Base-by-base conservation (phyloP, 257 asterid species). In the Petunia secreta region DNA sequence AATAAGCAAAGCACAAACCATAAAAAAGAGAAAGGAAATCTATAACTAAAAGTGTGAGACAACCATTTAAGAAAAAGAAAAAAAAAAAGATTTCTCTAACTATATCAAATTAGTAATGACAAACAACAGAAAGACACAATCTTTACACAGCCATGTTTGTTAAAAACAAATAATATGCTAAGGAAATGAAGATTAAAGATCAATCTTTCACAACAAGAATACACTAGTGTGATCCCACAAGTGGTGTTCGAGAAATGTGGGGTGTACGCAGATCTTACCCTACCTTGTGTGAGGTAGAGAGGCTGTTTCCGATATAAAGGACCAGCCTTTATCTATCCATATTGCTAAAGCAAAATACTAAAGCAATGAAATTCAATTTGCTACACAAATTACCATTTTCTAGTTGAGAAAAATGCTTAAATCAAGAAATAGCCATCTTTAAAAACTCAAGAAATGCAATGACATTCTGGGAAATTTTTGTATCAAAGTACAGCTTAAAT, bases 261-360 rank as follows among this genome's bases (percentile, higher is more conserved):
- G 25, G 25, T 25, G 25, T 25, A 25, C 25, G 25, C 25, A 25
- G 25, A 25, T 25, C 25, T 25, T 25, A 25, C 25, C 25, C 25
- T 25, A 25, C 25, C 25, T 25, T 25, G 25, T 25, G 25, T 25
- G 25, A 25, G 25, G 0, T 25, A 25, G 25, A 25, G 25, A 25
- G 25, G 25, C 25, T 25, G 25, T 25, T 25, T 25, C 0, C 25
- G 25, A 25, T 25, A 25, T 25, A 8, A 68, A 44, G 75, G 1
- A 68, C 39, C 9, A 16, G 44, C 57, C 57, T 68, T 68, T n/a
- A 68, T 14, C 14, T 16, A 66, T 66, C 53, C 53, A 44, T 68
- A 68, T 68, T 68, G 57, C 57, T 55, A 43, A 55, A 68, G 40
- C 75, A 68, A 68, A 43, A n/a, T 1, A n/a, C 75, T 67, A 43